These are phyloP conservation scores for Osmanthus fragrans DNA, from an alignment of 257 asterid genomes.

Conservation along the genomic window DNA sequence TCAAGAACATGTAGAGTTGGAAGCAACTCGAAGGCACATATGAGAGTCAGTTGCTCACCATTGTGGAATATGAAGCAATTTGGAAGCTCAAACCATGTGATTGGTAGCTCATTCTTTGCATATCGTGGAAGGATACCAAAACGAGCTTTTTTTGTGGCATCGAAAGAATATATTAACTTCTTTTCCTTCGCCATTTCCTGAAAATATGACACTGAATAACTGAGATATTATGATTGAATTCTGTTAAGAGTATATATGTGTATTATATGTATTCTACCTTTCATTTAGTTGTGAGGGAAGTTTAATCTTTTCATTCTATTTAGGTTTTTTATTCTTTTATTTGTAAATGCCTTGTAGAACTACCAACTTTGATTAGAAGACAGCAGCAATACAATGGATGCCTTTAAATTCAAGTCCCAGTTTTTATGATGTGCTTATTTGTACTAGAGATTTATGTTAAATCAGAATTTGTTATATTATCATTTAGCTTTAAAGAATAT, in stretches of 20 bases:
- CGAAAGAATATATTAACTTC: slow-evolving; percentile 64
- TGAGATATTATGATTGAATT: slow-evolving; percentile 10
- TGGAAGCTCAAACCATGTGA: slow-evolving; percentile 98
- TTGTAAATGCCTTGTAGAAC: too few relatives aligned
- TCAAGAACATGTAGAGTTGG: neutral
- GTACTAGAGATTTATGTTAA: too few relatives aligned
- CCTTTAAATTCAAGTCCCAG: too few relatives aligned
- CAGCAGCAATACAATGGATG: too few relatives aligned
- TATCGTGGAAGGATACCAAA: slow-evolving; percentile 96
- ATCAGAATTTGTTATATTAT: neutral
- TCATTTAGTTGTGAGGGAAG: too few relatives aligned
- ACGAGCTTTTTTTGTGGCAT: slow-evolving; percentile 81
- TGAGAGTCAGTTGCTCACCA: slow-evolving; percentile 52
- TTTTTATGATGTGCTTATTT: too few relatives aligned
- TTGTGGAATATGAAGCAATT: slow-evolving; percentile 97
- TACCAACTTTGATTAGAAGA: too few relatives aligned
- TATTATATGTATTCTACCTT: too few relatives aligned
- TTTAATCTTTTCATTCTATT: too few relatives aligned
- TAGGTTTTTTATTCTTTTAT: too few relatives aligned
- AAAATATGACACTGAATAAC: slow-evolving; percentile 20
- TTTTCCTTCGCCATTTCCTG: slow-evolving; percentile 96
- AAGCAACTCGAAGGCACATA: slow-evolving; percentile 14
- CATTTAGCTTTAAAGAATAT: neutral
- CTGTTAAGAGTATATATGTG: too few relatives aligned
- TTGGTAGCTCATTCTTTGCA: slow-evolving; percentile 71